phyloP scores from a whole-genome alignment of 73 alveolate species.

The Breviolum minutum region DNA sequence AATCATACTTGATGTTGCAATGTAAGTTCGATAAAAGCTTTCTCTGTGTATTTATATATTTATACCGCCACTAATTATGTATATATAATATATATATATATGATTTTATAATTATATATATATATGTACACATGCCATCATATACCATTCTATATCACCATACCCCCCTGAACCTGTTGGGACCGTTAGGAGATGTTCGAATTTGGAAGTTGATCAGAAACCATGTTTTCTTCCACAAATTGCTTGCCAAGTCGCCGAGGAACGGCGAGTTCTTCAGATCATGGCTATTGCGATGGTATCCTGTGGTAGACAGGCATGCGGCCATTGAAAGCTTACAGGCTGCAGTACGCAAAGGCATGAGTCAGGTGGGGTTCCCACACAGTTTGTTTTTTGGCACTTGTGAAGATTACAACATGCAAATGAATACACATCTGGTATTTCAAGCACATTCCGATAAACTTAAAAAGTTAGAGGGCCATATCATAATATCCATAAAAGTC shows the following conservation, averaged over 20 bases:
- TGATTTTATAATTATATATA: too few relatives aligned
- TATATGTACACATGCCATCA: too few relatives aligned
- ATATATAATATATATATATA: too few relatives aligned
- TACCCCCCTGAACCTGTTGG: too few relatives aligned
- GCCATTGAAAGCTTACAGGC: slow-evolving; percentile 21
- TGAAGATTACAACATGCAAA: background rate
- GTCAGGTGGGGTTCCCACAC: background rate
- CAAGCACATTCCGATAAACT: too few relatives aligned
- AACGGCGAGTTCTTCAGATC: slow-evolving; percentile 48
- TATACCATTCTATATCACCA: background rate
- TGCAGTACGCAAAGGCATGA: slow-evolving; percentile 18
- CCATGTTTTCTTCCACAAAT: background rate
- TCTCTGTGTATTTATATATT: too few relatives aligned
- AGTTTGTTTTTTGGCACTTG: background rate
- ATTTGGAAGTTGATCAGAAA: too few relatives aligned
- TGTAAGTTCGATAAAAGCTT: too few relatives aligned
- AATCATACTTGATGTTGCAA: too few relatives aligned
- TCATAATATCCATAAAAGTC: background rate
- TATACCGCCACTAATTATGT: background rate
- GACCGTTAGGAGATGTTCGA: too few relatives aligned
- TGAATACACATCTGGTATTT: background rate
- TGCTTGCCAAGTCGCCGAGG: background rate
- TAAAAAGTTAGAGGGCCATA: background rate
- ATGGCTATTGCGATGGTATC: slow-evolving; percentile 59
- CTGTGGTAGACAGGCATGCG: slow-evolving; percentile 60